phyloP scores from a whole-genome alignment of 2,329 filamentous ascomycete species.

The Parafenestella ontariensis region DNA sequence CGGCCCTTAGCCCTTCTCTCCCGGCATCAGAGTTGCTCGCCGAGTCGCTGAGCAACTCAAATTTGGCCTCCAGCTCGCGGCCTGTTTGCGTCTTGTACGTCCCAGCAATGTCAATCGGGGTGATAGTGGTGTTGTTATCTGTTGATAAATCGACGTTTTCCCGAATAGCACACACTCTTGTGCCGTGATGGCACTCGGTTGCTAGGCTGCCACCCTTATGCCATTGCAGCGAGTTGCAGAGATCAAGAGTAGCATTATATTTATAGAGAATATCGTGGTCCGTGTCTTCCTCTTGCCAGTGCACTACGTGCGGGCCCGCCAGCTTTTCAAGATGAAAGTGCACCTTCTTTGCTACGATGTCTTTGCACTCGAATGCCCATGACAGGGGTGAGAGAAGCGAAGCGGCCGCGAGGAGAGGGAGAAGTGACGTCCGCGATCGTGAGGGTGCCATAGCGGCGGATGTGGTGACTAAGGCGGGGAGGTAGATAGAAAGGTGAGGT shows the following conservation, averaged over 20 bases:
- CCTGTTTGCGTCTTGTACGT: conserved; percentile 64
- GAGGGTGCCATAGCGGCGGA: conserved; percentile 37
- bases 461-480: conserved; percentile 14
- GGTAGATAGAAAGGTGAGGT: conserved; percentile 8
- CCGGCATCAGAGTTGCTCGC: conserved; percentile 69
- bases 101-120: conserved; percentile 77
- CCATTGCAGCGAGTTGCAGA: conserved; percentile 73
- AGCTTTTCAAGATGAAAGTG: conserved; percentile 71
- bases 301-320: conserved; percentile 71
- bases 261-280: conserved; percentile 65
- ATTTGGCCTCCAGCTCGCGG: conserved; percentile 69
- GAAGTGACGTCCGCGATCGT: conserved; percentile 29
- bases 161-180: conserved; percentile 79
- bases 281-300: conserved; percentile 56
- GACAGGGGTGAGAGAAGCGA: conserved; percentile 36
- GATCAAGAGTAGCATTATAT: conserved; percentile 81
- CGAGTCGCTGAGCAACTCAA: conserved; percentile 70
- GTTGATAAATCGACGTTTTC: conserved; percentile 61
- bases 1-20: conserved; percentile 75
- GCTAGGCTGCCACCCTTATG: conserved; percentile 60
- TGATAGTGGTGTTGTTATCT: conserved; percentile 58
- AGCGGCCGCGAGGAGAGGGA: conserved; percentile 31
- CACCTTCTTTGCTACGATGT: conserved; percentile 65
- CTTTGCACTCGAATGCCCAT: conserved; percentile 65
- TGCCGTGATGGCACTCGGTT: conserved; percentile 70